Evolutionary conservation across 2,329 filamentous ascomycete genomes (phyloP), one percentile per base, ranked within the genome.

Genomic region (Pseudogymnoascus pannorum): DNA sequence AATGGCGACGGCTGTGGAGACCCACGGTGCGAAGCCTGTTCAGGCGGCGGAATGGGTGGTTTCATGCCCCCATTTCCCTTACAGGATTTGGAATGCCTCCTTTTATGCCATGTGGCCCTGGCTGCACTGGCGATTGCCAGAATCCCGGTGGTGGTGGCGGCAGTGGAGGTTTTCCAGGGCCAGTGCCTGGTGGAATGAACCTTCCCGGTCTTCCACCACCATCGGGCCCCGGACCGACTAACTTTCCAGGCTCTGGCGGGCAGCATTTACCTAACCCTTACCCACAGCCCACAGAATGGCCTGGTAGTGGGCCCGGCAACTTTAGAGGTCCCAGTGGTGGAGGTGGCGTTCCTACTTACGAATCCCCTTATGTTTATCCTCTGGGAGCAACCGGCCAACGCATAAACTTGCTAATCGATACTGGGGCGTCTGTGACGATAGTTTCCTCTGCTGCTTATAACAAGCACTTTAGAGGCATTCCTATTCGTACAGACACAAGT

Each of bases 101-200:
- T 31, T 54, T 54, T 54, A 54, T 54, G 24, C 44, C 44, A 5
- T 54, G 44, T 31, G 44, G 44, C 24, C 44, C 24, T 18, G 44
- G 44, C 11, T 54, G 44, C 24, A 54, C 44, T 6, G 44, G 44
- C 7, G 44, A 54, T 4, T 54, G 44, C 24, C 44, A 54, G 26
- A 31, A 29, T 29, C 8, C 22, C 12, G 8, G 44, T 29, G 22
- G 6, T 22, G 38, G 40, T 18, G 18, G 18, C 11, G 42, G 22
- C 5, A 18, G 40, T n/a, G 35, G 35, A 18, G 44, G 44, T 2
- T 54, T 54, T 18, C 44, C 44, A 54, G 44, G 44, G 16, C n/a
- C 44, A 12, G 31, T 54, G 44, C 44, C 44, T 31, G 44, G 44
- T 12, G 44, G 44, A 54, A 54, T 31, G 44, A 54, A 54, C 44